Evolutionary conservation across 2,329 filamentous ascomycete genomes (phyloP), one percentile per base, ranked within the genome.

Genomic region (Microdochium nivale): DNA sequence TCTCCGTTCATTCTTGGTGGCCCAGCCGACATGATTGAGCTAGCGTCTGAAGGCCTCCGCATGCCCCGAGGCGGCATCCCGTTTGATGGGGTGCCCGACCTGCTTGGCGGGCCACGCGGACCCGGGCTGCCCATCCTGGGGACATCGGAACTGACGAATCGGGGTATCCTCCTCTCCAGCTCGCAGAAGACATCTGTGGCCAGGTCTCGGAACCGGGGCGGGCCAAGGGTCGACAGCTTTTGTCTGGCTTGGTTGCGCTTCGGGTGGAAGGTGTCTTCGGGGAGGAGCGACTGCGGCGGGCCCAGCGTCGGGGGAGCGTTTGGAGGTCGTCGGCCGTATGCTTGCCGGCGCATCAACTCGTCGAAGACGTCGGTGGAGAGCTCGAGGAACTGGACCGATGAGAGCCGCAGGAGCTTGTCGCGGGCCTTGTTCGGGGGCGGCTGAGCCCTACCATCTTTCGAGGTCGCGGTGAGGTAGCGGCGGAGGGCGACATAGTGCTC

Each of bases 211-310:
- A 99, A 99, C 53, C 92, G 80, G 25, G 89, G 85, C 23, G 87
- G 84, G 2, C 90, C 90, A 14, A 99, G 80, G 0, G 91, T 95
- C 0, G 90, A 92, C 21, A 99, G 80, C 67, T 95, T 95, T 69
- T 96, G 90, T 40, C 94, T 83, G n/a, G 94, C 94, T 67, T 97
- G 91, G 65, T 99, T 99, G 56, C 94, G 86, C 71, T 97, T 99
- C 2, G 91, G 90, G 68, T 99, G 94, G 70, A 97, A 97, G 56
- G 84, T 86, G 57, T 86, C 80, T 66, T 92, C 90, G n/a, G 94
- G 89, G 24, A 88, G 73, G 5, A 99, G 79, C 64, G 84, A 95
- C 13, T 81, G 73, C 2, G 90, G 88, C n/a, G 79, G 77, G 3
- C 70, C 71, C 47, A 65, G 67, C 55, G 72, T 75, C 48, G 75